Evolutionary conservation across 306 rosid genomes (phyloP).

Genomic region (Cucurbita moschata): DNA sequence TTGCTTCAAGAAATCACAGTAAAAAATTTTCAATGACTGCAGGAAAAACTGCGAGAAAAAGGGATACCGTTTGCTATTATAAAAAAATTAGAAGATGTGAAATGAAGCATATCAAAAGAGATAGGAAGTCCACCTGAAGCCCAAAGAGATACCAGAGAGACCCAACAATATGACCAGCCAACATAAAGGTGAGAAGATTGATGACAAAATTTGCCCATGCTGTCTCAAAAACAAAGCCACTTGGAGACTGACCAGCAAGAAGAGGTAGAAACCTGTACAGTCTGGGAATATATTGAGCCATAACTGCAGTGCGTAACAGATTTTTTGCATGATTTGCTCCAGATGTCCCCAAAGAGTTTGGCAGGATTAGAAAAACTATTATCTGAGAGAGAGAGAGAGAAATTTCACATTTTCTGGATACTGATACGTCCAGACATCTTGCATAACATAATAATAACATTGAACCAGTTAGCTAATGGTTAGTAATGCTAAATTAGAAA

Average conservation of each 20-base stretch:
- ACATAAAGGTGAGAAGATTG: slow-evolving; percentile 57
- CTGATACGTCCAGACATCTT: background rate
- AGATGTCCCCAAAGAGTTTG: slow-evolving; percentile 30
- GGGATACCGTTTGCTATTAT: background rate
- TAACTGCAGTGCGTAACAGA: slow-evolving; percentile 42
- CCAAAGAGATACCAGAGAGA: slow-evolving; percentile 79
- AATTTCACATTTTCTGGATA: background rate
- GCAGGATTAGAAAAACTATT: slow-evolving; percentile 33
- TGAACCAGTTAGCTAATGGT: background rate
- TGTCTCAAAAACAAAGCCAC: slow-evolving; percentile 68
- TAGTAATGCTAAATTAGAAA: background rate
- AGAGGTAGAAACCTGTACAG: slow-evolving; percentile 51
- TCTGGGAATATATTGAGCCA: slow-evolving; percentile 63
- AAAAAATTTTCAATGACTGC: background rate
- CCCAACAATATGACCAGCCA: slow-evolving; percentile 66
- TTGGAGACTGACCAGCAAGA: slow-evolving; percentile 51
- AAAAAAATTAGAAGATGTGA: background rate
- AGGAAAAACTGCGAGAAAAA: background rate
- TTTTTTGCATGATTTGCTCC: slow-evolving; percentile 74
- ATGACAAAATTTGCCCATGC: slow-evolving; percentile 66
- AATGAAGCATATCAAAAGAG: slow-evolving; percentile 2
- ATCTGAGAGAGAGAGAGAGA: slow-evolving; percentile 27
- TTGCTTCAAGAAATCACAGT: background rate
- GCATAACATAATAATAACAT: background rate
- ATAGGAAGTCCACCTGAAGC: slow-evolving; percentile 37